Percentiles rank a stretch among this genome's conserved stretches.
Evolutionary conservation across 1,139 yeast genomes (phyloP).

Genomic region (Candida smagusa): DNA sequence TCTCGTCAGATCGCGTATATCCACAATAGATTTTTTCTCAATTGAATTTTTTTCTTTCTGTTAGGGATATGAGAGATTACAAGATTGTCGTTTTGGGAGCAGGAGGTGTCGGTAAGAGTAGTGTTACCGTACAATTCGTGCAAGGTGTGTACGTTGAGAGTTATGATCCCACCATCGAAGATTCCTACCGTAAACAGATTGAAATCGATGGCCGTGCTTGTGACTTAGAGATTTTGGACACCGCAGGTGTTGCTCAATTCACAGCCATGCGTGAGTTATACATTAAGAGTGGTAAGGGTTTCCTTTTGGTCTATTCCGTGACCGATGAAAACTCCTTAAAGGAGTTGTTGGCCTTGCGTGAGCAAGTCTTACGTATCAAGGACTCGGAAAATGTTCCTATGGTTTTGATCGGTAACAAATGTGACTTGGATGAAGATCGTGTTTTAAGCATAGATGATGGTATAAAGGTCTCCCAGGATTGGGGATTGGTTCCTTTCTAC

Average conservation of each 20-base stretch:
- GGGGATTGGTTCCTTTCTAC: conserved; percentile 89
- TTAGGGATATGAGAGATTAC: conserved; percentile 22
- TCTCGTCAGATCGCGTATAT: conserved; percentile 6
- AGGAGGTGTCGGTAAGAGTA: conserved; percentile 53
- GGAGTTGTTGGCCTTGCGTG: conserved; percentile 76
- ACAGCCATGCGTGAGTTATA: conserved; percentile 66
- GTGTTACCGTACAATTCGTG: conserved; percentile 50
- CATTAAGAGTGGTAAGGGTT: conserved; percentile 41
- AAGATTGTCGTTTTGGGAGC: conserved; percentile 51
- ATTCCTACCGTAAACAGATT: conserved; percentile 87
- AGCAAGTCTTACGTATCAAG: conserved; percentile 86
- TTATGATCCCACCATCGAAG: conserved; percentile 47
- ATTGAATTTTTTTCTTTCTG: conserved; percentile 2
- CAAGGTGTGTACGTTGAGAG: conserved; percentile 52
- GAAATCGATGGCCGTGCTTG: conserved; percentile 91
- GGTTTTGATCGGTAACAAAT: conserved; percentile 86
- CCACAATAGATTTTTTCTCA: not conserved
- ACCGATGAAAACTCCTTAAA: conserved; percentile 84
- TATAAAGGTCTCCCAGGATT: conserved; percentile 71
- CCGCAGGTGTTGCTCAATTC: conserved; percentile 53
- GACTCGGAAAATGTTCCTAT: conserved; percentile 76
- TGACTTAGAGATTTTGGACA: conserved; percentile 63
- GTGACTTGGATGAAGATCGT: conserved; percentile 75
- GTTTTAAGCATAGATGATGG: conserved; percentile 80
- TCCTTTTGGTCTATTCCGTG: conserved; percentile 78